These are phyloP conservation scores for Juglanconis juglandina DNA, from an alignment of 2,329 filamentous ascomycete species.

Conservation along the genomic window DNA sequence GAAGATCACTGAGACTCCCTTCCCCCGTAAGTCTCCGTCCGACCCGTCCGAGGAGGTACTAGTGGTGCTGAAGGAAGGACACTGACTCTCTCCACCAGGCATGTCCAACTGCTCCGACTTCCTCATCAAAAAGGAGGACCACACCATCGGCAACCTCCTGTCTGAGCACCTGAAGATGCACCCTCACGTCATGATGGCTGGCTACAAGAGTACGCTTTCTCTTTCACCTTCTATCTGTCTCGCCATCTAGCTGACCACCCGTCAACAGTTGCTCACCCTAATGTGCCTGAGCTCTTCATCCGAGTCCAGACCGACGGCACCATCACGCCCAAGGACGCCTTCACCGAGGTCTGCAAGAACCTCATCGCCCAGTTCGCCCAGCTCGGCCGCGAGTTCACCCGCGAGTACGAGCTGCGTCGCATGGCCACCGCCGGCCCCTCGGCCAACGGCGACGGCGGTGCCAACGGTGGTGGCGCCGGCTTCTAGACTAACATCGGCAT, in stretches of 20 bases:
- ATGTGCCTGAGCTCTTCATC: slow-evolving; percentile 61
- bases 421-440: slow-evolving; percentile 69
- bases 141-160: slow-evolving; percentile 89
- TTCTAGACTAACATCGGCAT: slow-evolving; percentile 18
- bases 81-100: slow-evolving; percentile 47
- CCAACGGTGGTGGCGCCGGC: slow-evolving; percentile 20
- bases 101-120: slow-evolving; percentile 96
- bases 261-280: slow-evolving; percentile 53
- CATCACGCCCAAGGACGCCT: slow-evolving; percentile 82
- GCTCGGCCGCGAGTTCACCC: slow-evolving; percentile 83
- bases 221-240: neutral
- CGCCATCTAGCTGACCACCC: neutral
- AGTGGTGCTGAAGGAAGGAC: neutral
- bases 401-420: slow-evolving; percentile 85
- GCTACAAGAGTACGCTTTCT: slow-evolving; percentile 70
- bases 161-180: slow-evolving; percentile 81
- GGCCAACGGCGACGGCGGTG: slow-evolving; percentile 30
- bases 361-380: slow-evolving; percentile 77
- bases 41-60: neutral
- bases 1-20: slow-evolving; percentile 84
- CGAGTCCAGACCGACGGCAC: slow-evolving; percentile 89
- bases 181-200: slow-evolving; percentile 81
- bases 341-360: slow-evolving; percentile 76
- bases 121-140: slow-evolving; percentile 93
- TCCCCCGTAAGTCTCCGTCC: slow-evolving; percentile 67